Conservation (phyloP, 2,329 filamentous ascomycete species). For the Hypoxylon sp. region DNA sequence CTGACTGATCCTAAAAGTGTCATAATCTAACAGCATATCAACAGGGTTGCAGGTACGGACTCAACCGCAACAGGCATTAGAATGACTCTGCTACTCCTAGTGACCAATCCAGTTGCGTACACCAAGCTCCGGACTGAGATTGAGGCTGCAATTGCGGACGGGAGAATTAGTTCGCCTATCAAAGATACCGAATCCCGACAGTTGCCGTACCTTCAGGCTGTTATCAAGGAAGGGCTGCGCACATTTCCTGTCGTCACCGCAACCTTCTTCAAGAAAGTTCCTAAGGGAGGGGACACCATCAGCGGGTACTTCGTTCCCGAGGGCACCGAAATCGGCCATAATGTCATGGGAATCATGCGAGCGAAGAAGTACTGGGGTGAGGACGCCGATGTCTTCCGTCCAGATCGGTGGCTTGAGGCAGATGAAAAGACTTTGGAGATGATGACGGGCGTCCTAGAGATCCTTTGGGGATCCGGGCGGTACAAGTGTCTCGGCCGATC, state of each 20-base stretch:
- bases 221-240: slow-evolving; percentile 59
- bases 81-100: slow-evolving; percentile 62
- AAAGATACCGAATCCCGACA: slow-evolving; percentile 47
- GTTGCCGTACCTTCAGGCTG: slow-evolving; percentile 52
- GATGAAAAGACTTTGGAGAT: slow-evolving; percentile 49
- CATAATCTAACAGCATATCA: neutral
- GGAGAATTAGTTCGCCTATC: slow-evolving; percentile 55
- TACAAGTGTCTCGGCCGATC: slow-evolving; percentile 59
- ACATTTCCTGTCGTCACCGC: slow-evolving; percentile 56
- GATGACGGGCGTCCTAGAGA: slow-evolving; percentile 56
- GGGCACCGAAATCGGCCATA: slow-evolving; percentile 58
- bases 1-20: neutral
- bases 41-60: slow-evolving; percentile 64
- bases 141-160: slow-evolving; percentile 59
- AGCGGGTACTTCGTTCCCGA: slow-evolving; percentile 56
- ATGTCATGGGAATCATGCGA: slow-evolving; percentile 57
- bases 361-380: slow-evolving; percentile 55
- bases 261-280: slow-evolving; percentile 52
- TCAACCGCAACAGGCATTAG: slow-evolving; percentile 65
- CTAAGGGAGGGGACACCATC: slow-evolving; percentile 51
- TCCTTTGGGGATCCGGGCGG: slow-evolving; percentile 58
- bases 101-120: slow-evolving; percentile 57
- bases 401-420: slow-evolving; percentile 61
- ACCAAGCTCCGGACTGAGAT: slow-evolving; percentile 40
- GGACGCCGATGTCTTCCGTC: slow-evolving; percentile 56